These are phyloP conservation scores for Paecilomyces sp. DNA, from an alignment of 2,329 filamentous ascomycete species.

Conservation along the genomic window DNA sequence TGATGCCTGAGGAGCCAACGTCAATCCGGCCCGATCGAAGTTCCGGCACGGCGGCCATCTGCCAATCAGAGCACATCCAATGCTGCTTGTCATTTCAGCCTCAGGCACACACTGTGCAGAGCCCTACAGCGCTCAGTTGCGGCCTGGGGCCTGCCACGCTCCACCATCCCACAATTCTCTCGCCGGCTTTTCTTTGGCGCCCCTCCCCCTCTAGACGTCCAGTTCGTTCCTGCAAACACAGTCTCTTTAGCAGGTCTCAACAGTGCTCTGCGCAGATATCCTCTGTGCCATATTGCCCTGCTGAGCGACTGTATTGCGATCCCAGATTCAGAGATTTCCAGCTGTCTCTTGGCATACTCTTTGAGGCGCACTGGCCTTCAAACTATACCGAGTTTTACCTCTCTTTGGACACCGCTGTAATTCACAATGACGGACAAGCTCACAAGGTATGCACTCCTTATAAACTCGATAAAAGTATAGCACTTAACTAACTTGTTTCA, in stretches of 20 bases:
- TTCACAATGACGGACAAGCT: constrained; percentile 82
- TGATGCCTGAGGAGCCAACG: not conserved
- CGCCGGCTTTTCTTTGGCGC: constrained; percentile 17
- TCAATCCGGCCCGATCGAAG: not conserved
- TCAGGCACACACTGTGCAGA: constrained; percentile 10
- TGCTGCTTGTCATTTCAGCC: constrained; percentile 6
- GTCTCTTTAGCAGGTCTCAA: not conserved
- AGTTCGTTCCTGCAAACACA: not conserved
- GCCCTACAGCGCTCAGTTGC: not conserved
- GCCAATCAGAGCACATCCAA: constrained; percentile 18
- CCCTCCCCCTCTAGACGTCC: constrained; percentile 12
- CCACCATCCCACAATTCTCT: constrained; percentile 15
- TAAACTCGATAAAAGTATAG: constrained; percentile 2
- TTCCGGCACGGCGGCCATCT: not conserved
- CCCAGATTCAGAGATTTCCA: not conserved
- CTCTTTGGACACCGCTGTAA: constrained; percentile 9
- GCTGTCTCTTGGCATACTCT: not conserved
- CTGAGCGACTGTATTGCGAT: not conserved
- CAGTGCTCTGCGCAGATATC: constrained; percentile 8
- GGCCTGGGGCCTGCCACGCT: not conserved
- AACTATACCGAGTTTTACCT: not conserved
- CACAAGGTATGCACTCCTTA: constrained; percentile 64
- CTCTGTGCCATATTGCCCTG: not conserved
- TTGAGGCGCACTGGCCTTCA: not conserved
- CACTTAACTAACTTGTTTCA: constrained; percentile 10